Evolutionary conservation across 2,329 filamentous ascomycete species (phyloP).

Genomic region (Talaromyces sp.): DNA sequence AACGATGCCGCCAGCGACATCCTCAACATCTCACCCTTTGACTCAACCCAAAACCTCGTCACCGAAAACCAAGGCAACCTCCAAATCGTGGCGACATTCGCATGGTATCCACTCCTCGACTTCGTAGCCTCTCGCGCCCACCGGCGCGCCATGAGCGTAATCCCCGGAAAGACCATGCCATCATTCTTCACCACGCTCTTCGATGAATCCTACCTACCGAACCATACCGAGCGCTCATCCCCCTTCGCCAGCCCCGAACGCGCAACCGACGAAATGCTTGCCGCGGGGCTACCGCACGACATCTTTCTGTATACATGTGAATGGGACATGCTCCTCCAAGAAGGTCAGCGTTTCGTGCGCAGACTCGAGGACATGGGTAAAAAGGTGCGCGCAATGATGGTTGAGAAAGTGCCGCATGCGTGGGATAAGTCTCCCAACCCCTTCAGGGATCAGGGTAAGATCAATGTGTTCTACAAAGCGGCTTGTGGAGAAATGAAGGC

Average conservation of each 20-base stretch:
- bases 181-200: constrained; percentile 49
- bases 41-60: constrained; percentile 36
- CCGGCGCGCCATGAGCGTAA: constrained; percentile 53
- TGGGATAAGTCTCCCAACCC: constrained; percentile 51
- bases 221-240: constrained; percentile 49
- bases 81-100: constrained; percentile 54
- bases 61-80: constrained; percentile 38
- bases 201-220: constrained; percentile 46
- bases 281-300: constrained; percentile 54
- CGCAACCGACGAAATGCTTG: constrained; percentile 53
- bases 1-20: constrained; percentile 17
- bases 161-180: constrained; percentile 50
- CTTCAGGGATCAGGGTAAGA: constrained; percentile 42
- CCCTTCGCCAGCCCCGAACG: constrained; percentile 59
- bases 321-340: constrained; percentile 64
- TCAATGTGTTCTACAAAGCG: constrained; percentile 42
- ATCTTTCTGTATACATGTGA: constrained; percentile 62
- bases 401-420: constrained; percentile 45
- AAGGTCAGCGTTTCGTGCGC: constrained; percentile 49
- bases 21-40: constrained; percentile 22
- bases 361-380: constrained; percentile 43
- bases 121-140: constrained; percentile 59
- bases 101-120: constrained; percentile 62
- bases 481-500: constrained; percentile 44
- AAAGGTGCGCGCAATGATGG: constrained; percentile 44